Percentiles rank a stretch among this genome's conserved stretches.
phyloP scores from a whole-genome alignment of 2,329 filamentous ascomycete species.

The Aspergillus tanneri region DNA sequence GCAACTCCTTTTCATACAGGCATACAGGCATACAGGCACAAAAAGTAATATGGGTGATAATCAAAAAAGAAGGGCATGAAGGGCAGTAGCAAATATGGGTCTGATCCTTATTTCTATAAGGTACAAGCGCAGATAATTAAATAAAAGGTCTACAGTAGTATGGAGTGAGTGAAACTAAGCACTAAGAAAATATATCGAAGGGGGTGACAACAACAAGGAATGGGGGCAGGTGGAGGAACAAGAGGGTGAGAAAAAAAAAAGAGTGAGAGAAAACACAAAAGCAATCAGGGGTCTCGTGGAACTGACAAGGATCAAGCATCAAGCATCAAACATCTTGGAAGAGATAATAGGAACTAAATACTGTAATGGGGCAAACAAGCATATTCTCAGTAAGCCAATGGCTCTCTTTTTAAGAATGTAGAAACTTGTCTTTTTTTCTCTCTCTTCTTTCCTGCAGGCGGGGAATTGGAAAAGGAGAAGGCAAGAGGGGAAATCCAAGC shows the following conservation, averaged over 20 bases:
- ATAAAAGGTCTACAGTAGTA: too few species aligned
- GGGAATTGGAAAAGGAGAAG: too few species aligned
- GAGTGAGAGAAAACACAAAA: slow-evolving; percentile 16
- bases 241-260: slow-evolving; percentile 23
- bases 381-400: neutral
- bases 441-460: too few species aligned
- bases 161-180: too few species aligned
- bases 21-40: neutral
- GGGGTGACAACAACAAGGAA: too few species aligned
- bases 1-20: neutral
- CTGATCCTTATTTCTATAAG: too few species aligned
- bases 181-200: too few species aligned
- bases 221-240: too few species aligned
- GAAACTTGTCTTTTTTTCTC: too few species aligned
- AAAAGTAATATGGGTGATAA: slow-evolving; percentile 8
- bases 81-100: neutral
- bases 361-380: neutral
- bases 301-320: slow-evolving; percentile 16
- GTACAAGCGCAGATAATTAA: too few species aligned
- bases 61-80: neutral
- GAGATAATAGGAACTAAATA: neutral
- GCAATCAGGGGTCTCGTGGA: slow-evolving; percentile 7
- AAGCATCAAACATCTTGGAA: slow-evolving; percentile 3
- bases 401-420: too few species aligned
- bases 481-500: too few species aligned